Conservation (phyloP, 2,329 filamentous ascomycete species). For the Fusarium sp. region DNA sequence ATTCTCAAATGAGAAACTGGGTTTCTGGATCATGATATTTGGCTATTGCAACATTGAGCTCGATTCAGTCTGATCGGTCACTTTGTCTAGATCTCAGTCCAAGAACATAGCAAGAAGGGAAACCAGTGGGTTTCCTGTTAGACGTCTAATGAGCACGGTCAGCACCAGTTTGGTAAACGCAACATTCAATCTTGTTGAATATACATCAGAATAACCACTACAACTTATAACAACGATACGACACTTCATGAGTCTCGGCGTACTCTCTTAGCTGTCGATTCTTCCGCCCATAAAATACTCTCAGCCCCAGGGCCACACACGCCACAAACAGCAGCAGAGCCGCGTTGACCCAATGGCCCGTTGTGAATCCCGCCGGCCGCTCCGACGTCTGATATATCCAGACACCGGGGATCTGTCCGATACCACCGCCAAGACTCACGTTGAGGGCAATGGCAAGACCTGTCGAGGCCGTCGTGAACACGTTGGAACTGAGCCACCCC, state of each 20-base stretch:
- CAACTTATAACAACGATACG: conserved; percentile 56
- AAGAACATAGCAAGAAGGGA: neutral
- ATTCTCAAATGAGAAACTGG: neutral
- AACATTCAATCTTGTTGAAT: conserved; percentile 8
- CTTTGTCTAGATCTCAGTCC: neutral
- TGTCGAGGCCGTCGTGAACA: conserved; percentile 71
- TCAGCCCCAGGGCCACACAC: conserved; percentile 63
- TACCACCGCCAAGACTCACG: conserved; percentile 71
- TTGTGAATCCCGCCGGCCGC: conserved; percentile 70
- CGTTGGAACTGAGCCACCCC: conserved; percentile 76
- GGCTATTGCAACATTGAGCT: neutral
- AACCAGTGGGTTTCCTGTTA: neutral
- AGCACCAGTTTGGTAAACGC: neutral
- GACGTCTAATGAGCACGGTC: neutral
- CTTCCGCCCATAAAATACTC: conserved; percentile 65
- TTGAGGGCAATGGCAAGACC: conserved; percentile 78
- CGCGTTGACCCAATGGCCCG: conserved; percentile 75
- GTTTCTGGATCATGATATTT: conserved; percentile 8
- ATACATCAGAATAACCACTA: conserved; percentile 35
- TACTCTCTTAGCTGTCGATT: conserved; percentile 53
- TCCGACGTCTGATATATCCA: conserved; percentile 79
- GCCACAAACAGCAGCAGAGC: conserved; percentile 68
- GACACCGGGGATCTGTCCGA: conserved; percentile 77
- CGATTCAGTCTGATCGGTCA: neutral
- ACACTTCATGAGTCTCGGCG: conserved; percentile 47